Conservation (phyloP, 345 rosid genomes). For the Eucalyptus pauciflora region DNA sequence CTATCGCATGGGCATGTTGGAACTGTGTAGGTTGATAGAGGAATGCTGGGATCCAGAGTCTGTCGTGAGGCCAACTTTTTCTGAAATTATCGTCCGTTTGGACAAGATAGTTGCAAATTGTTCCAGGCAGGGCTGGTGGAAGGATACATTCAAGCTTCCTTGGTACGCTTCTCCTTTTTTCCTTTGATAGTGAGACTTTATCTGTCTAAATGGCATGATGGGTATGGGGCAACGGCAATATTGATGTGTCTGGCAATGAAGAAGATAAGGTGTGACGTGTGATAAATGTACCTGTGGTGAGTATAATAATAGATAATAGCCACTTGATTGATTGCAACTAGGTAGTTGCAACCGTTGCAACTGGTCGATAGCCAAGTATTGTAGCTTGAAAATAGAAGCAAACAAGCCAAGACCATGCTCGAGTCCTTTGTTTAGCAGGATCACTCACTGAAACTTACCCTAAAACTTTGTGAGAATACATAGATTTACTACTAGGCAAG, state of each 20-base stretch:
- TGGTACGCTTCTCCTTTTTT: constrained; percentile 45
- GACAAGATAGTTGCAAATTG: constrained; percentile 55
- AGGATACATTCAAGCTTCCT: constrained; percentile 88
- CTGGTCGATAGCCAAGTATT: not conserved
- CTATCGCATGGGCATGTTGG: not conserved
- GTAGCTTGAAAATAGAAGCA: not conserved
- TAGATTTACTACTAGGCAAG: not conserved
- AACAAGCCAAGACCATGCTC: not conserved
- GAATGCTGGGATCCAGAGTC: constrained; percentile 81
- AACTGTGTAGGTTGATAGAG: constrained; percentile 53
- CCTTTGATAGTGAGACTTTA: not conserved
- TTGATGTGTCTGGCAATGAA: not conserved
- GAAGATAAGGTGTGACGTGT: not conserved
- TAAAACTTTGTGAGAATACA: not conserved
- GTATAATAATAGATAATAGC: not conserved
- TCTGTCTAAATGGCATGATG: not conserved
- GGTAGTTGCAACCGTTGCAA: not conserved
- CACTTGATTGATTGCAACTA: not conserved
- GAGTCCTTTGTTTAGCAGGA: not conserved
- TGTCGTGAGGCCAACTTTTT: constrained; percentile 53
- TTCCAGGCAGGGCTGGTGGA: constrained; percentile 94
- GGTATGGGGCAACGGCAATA: not conserved
- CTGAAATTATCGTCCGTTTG: constrained; percentile 75
- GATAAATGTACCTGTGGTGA: not conserved
- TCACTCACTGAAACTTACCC: not conserved